Conservation (phyloP, 2,329 filamentous ascomycete species). For the Aureobasidium sp. region DNA sequence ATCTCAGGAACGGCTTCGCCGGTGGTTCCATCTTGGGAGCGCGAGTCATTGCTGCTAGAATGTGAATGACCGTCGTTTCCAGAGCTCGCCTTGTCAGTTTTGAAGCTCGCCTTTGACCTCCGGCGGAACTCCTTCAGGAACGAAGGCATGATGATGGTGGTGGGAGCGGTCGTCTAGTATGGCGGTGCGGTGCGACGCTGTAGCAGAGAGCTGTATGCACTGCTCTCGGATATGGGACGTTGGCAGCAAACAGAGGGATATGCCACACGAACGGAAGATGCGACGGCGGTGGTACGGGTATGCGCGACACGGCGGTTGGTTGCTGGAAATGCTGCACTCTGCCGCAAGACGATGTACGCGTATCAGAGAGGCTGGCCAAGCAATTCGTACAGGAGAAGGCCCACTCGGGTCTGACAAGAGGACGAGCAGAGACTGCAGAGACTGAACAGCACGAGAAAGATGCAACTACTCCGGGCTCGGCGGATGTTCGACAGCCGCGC, state of each 20-base stretch:
- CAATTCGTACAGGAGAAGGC: not conserved
- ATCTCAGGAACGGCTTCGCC: conserved; percentile 31
- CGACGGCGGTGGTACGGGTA: not conserved
- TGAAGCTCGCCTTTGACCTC: conserved; percentile 68
- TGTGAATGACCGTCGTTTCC: conserved; percentile 26
- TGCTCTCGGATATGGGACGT: not conserved
- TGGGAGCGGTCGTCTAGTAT: not conserved
- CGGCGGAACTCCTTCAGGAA: conserved; percentile 68
- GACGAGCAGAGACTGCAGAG: not conserved
- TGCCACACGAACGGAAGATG: not conserved
- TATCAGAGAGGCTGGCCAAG: not conserved
- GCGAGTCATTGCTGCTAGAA: conserved; percentile 37
- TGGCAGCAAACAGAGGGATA: conserved; percentile 1
- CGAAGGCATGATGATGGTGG: conserved; percentile 37
- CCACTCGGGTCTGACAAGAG: not conserved
- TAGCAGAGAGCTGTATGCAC: not conserved
- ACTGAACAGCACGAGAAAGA: not conserved
- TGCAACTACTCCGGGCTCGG: not conserved
- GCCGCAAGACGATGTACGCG: not conserved
- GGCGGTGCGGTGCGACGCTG: not conserved
- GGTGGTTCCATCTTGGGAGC: conserved; percentile 27
- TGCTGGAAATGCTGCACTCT: conserved; percentile 5
- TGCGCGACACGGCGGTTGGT: conserved; percentile 5
- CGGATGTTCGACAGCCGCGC: not conserved
- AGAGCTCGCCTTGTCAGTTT: conserved; percentile 51